Evolutionary conservation across 805 yeast genomes (phyloP).

Genomic region (Lipomyces chichibuensis): DNA sequence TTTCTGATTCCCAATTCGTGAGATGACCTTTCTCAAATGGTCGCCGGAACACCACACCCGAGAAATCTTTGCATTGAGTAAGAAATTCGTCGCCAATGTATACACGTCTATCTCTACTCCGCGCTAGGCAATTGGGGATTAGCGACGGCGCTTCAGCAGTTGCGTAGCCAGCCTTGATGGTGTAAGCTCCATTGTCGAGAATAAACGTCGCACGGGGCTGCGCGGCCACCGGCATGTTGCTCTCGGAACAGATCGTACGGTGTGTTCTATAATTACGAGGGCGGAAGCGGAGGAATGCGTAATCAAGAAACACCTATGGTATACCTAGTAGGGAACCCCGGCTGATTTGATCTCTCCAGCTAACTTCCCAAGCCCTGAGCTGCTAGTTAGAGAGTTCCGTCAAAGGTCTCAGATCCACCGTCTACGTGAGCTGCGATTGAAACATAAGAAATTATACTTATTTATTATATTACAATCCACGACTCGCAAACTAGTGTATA

Average conservation of each 20-base stretch:
- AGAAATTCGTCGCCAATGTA: slow-evolving; percentile 71
- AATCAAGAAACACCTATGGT: not conserved
- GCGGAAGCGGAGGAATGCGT: not conserved
- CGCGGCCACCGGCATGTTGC: slow-evolving; percentile 8
- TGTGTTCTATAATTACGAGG: not conserved
- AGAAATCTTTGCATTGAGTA: slow-evolving; percentile 65
- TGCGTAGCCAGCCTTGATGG: slow-evolving; percentile 66
- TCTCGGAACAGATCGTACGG: not conserved
- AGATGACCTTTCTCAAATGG: slow-evolving; percentile 90
- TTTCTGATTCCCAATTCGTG: slow-evolving; percentile 87
- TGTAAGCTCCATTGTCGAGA: slow-evolving; percentile 88
- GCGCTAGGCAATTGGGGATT: slow-evolving; percentile 70
- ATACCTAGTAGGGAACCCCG: not conserved
- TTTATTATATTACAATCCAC: not conserved
- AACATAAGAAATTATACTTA: not conserved
- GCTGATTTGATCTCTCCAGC: not conserved
- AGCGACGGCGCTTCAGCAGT: slow-evolving; percentile 40
- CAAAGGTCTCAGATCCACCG: not conserved
- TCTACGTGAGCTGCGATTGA: not conserved
- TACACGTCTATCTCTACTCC: slow-evolving; percentile 73
- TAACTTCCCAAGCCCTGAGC: not conserved
- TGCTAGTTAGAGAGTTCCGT: too few species aligned
- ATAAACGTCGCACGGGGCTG: slow-evolving; percentile 49
- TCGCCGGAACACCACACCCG: slow-evolving; percentile 72
- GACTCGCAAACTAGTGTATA: not conserved